Conservation (phyloP, 2,329 filamentous ascomycete species). For the Fusarium fujikuroi region DNA sequence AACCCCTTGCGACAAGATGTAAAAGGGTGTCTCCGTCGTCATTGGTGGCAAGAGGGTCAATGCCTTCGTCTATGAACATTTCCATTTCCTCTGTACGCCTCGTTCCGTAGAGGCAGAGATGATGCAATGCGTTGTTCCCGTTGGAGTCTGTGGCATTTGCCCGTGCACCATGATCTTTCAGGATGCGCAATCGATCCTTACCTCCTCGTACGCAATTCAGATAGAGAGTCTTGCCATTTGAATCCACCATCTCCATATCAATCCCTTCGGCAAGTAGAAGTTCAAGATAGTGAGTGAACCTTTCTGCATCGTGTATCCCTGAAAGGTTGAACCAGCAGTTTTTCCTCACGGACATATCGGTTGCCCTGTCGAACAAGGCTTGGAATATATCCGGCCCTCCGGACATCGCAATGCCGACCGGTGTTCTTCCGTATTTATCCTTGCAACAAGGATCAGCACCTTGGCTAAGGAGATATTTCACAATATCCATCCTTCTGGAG, state of each 20-base stretch:
- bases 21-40: slow-evolving; percentile 26
- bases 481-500: background rate
- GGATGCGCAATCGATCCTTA: background rate
- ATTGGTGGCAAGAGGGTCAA: slow-evolving; percentile 28
- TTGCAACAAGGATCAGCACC: slow-evolving; percentile 19
- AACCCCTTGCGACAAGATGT: slow-evolving; percentile 15
- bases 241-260: slow-evolving; percentile 12
- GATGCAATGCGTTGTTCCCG: slow-evolving; percentile 32
- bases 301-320: background rate
- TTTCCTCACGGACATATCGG: background rate
- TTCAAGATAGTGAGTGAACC: slow-evolving; percentile 13
- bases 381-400: background rate
- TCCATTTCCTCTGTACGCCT: background rate
- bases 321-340: slow-evolving; percentile 27
- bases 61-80: background rate
- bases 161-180: slow-evolving; percentile 17
- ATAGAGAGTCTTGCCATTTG: slow-evolving; percentile 21
- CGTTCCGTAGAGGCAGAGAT: background rate
- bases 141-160: background rate
- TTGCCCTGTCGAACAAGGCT: slow-evolving; percentile 15
- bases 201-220: slow-evolving; percentile 3
- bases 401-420: background rate
- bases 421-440: background rate
- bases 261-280: slow-evolving; percentile 23
- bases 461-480: slow-evolving; percentile 25